Base-by-base conservation (phyloP, 176 grass and related monocot genomes). In the Cenchrus americanus region DNA sequence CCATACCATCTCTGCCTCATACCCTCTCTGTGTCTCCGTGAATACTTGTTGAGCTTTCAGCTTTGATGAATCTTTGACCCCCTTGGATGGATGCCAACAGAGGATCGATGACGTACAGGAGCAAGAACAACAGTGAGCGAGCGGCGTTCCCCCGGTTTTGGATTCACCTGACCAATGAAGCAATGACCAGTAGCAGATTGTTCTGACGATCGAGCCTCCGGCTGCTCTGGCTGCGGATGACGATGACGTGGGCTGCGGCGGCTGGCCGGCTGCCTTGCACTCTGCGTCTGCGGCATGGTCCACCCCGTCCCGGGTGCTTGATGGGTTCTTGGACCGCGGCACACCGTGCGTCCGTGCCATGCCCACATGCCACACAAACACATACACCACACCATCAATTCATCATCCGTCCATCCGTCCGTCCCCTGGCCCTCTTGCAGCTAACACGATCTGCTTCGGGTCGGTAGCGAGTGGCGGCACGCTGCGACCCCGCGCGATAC, bases 381-480 rank as follows among this genome's bases (percentile, higher is more conserved):
- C 34, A 9, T 41, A 69, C 27, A 30, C 27, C 27, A 1, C 27
- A 30, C 27, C 63, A 61, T 60, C 55, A 21, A 60, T 60, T 24
- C 59, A 47, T 47, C 9, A 10, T 46, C 9, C 8, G 10, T 54
- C 7, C 4, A 1, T n/a, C 8, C n/a, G n/a, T n/a, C n/a, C n/a
- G n/a, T n/a, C n/a, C n/a, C n/a, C n/a, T n/a, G n/a, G n/a, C 46
- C 3, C 22, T 65, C 23, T 32, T 47, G 72, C 22, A 37, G 7
- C 8, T 3, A 77, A 21, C 66, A 80, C 66, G 57, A 53, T 43
- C 10, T 75, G 10, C 27, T 40, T 64, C 15, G 17, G 19, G 12
- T 5, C 77, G 46, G 32, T 52, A 41, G 78, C 62, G 78, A 67
- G 0, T 68, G 78, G 78, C 63, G 63, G 63, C 78, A 80, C 49